Conservation (phyloP, 2,329 filamentous ascomycete genomes). For the Scedosporium minutisporum region DNA sequence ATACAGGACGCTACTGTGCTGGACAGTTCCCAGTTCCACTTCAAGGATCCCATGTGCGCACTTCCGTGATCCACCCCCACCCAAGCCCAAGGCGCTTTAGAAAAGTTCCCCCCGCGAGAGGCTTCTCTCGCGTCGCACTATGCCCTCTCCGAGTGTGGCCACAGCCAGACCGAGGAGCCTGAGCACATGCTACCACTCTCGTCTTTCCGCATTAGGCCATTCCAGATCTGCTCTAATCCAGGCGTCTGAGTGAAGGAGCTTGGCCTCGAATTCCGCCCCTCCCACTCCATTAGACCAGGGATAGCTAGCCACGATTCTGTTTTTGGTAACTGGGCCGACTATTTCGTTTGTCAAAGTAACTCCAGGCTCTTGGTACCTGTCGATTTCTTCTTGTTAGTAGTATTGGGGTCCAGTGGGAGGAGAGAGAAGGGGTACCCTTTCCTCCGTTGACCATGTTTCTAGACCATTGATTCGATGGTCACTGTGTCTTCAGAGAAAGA, state of each 20-base stretch:
- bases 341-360: not conserved
- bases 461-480: not conserved
- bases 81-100: not conserved
- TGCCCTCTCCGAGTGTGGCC: not conserved
- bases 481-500: not conserved
- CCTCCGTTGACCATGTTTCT: not conserved
- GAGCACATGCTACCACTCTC: not conserved
- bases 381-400: not conserved
- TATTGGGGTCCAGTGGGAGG: not conserved
- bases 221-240: not conserved
- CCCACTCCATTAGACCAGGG: not conserved
- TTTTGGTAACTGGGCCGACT: slow-evolving; percentile 2
- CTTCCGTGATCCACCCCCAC: not conserved
- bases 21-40: not conserved
- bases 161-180: not conserved
- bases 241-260: not conserved
- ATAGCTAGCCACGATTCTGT: not conserved
- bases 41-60: not conserved
- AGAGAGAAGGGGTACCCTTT: not conserved
- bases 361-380: not conserved
- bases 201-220: slow-evolving; percentile 1
- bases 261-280: not conserved
- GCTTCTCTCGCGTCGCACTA: not conserved
- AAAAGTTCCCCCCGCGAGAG: not conserved
- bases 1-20: not conserved